These are phyloP conservation scores for Claviceps pazoutovae DNA, from an alignment of 2,329 filamentous ascomycete genomes.

Conservation along the genomic window DNA sequence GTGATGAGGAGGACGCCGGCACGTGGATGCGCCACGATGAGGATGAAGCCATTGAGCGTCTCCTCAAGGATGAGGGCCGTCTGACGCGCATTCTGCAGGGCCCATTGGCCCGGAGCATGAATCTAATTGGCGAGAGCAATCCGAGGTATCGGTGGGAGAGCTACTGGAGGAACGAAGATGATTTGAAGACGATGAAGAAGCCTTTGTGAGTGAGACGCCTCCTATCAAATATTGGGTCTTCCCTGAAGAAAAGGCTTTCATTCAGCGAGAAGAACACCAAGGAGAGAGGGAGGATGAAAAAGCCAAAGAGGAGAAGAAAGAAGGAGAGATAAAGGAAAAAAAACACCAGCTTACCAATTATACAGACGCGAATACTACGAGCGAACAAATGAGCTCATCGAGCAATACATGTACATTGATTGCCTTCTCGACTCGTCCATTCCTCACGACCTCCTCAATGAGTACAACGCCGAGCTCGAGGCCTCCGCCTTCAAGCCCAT, in stretches of 20 bases:
- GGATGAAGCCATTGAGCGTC: conserved; percentile 30
- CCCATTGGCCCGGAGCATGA: conserved; percentile 68
- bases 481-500: conserved; percentile 38
- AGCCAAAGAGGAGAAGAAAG: too few relatives aligned
- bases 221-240: neutral
- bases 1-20: conserved; percentile 21
- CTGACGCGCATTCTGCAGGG: conserved; percentile 45
- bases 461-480: conserved; percentile 56
- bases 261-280: neutral
- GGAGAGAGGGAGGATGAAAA: neutral
- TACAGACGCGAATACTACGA: conserved; percentile 68
- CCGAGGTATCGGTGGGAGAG: conserved; percentile 73
- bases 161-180: conserved; percentile 71
- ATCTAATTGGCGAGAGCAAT: conserved; percentile 79
- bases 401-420: conserved; percentile 91
- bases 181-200: conserved; percentile 58
- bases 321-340: too few relatives aligned
- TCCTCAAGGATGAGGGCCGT: conserved; percentile 42
- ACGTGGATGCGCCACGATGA: conserved; percentile 14
- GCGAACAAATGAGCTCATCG: conserved; percentile 74
- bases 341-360: neutral
- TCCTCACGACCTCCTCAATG: conserved; percentile 82
- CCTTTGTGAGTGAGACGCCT: conserved; percentile 36
- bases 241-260: too few relatives aligned
- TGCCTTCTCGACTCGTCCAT: conserved; percentile 78